phyloP scores from a whole-genome alignment of 805 yeast species.

The Candida alai region DNA sequence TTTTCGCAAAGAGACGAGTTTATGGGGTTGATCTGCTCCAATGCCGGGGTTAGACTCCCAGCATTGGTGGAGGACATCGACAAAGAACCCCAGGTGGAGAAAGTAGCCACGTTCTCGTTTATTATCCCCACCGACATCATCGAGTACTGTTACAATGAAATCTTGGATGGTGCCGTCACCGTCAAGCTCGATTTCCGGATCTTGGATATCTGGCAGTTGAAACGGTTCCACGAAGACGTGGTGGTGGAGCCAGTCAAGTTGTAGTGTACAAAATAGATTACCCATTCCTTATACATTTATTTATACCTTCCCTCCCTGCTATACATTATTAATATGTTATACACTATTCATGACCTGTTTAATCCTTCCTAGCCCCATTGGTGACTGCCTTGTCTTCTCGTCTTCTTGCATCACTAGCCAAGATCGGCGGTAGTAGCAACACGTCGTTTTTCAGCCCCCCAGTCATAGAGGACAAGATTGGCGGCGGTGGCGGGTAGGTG shows the following conservation, averaged over 20 bases:
- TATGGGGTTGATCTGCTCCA: constrained; percentile 42
- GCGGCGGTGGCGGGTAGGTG: constrained; percentile 13
- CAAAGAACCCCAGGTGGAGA: constrained; percentile 20
- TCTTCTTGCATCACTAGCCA: constrained; percentile 6
- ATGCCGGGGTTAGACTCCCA: constrained; percentile 34
- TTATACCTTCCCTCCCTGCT: neutral
- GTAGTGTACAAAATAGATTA: too few species aligned
- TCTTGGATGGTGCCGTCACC: constrained; percentile 1
- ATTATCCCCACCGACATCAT: constrained; percentile 32
- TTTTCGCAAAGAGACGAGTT: constrained; percentile 21
- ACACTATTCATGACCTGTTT: neutral
- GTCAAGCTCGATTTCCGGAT: constrained; percentile 14
- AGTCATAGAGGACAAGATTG: constrained; percentile 7
- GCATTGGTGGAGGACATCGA: neutral
- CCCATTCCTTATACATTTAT: neutral
- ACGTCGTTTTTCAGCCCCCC: constrained; percentile 6
- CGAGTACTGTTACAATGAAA: constrained; percentile 17
- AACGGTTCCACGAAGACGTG: constrained; percentile 19
- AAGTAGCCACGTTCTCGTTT: constrained; percentile 27
- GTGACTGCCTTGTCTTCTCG: neutral
- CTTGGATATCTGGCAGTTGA: constrained; percentile 21
- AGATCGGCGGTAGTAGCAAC: constrained; percentile 13
- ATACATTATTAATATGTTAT: neutral
- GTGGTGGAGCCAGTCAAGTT: constrained; percentile 17
- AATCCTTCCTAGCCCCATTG: constrained; percentile 3